Evolutionary conservation across 2,329 filamentous ascomycete species (phyloP).

Genomic region (Colletotrichum echinochloae): DNA sequence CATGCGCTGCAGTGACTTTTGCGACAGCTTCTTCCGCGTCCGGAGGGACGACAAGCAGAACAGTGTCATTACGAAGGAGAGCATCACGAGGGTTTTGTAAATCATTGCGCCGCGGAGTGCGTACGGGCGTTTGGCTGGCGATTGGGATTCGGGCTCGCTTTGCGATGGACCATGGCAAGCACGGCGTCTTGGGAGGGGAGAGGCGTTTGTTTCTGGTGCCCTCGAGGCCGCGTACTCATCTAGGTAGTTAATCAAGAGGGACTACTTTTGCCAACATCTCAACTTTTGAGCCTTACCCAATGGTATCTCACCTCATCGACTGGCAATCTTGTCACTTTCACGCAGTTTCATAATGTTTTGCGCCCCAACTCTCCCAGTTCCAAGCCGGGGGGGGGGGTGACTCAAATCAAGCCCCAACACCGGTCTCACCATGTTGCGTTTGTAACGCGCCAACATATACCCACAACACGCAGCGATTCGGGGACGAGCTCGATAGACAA

Average conservation of each 20-base stretch:
- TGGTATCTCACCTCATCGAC: not conserved
- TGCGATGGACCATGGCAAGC: conserved; percentile 4
- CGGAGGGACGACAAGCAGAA: conserved; percentile 86
- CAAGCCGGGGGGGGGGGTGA: not conserved
- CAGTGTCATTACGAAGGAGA: conserved; percentile 82
- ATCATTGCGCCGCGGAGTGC: not conserved
- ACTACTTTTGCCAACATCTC: not conserved
- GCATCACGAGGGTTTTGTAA: conserved; percentile 63
- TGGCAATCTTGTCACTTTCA: not conserved
- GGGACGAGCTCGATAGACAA: not conserved
- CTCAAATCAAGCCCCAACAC: not conserved
- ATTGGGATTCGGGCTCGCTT: not conserved
- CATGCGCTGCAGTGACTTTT: conserved; percentile 95
- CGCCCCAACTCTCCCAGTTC: too few relatives aligned
- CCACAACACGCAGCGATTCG: not conserved
- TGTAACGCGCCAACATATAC: not conserved
- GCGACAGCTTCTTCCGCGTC: conserved; percentile 91
- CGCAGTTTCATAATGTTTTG: not conserved
- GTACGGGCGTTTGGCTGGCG: not conserved
- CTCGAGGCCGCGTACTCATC: not conserved
- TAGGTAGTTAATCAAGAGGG: conserved; percentile 1
- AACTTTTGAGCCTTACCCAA: not conserved
- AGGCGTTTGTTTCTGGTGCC: not conserved
- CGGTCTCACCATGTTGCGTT: not conserved
- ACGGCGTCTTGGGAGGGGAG: conserved; percentile 7